Evolutionary conservation across 352 stramenopile species (phyloP).

Genomic region (Plasmopara viticola): DNA sequence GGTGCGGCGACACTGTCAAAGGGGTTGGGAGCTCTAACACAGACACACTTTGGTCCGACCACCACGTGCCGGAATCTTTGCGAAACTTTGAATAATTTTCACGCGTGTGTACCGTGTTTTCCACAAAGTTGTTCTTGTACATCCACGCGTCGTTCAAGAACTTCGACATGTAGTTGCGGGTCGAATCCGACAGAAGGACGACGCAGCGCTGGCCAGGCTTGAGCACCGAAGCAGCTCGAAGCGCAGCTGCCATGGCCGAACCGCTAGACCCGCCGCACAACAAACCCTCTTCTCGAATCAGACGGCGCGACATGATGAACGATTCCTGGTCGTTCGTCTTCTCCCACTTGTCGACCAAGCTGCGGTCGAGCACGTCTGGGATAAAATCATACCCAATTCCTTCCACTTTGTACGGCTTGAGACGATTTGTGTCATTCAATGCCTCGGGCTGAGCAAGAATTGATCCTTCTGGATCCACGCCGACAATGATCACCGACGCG

Average conservation of each 20-base stretch:
- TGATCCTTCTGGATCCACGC: slow-evolving; percentile 87
- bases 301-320: slow-evolving; percentile 90
- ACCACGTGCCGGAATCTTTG: slow-evolving; percentile 85
- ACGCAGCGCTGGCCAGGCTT: slow-evolving; percentile 89
- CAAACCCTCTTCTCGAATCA: slow-evolving; percentile 94
- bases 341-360: slow-evolving; percentile 90
- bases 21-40: slow-evolving; percentile 72
- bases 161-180: slow-evolving; percentile 98
- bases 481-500: slow-evolving; percentile 78
- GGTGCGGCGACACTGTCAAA: slow-evolving; percentile 78
- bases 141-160: slow-evolving; percentile 94
- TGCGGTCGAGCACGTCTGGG: slow-evolving; percentile 89
- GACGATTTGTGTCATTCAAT: slow-evolving; percentile 89
- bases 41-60: slow-evolving; percentile 83
- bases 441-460: slow-evolving; percentile 89
- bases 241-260: slow-evolving; percentile 72
- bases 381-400: slow-evolving; percentile 98
- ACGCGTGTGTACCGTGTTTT: slow-evolving; percentile 58
- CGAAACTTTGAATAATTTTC: slow-evolving; percentile 66
- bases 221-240: slow-evolving; percentile 76
- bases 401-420: slow-evolving; percentile 90
- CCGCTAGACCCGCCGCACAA: slow-evolving; percentile 92
- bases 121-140: slow-evolving; percentile 69
- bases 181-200: slow-evolving; percentile 92
- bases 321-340: slow-evolving; percentile 93